Base-by-base conservation (phyloP, 768 basidiomycete species). In the Rhodotorula kratochvilovae region DNA sequence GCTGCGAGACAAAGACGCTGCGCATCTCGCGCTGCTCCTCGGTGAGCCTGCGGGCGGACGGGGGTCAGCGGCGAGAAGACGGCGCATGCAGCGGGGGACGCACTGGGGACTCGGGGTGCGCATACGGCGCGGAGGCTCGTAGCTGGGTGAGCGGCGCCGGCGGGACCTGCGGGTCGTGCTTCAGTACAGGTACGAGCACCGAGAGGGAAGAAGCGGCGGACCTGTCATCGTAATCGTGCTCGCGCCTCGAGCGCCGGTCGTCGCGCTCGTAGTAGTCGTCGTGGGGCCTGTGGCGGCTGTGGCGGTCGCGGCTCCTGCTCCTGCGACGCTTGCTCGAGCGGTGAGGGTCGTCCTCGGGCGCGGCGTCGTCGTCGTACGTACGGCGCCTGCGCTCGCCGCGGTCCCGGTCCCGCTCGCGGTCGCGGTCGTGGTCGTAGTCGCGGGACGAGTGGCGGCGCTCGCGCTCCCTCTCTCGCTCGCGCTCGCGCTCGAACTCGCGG, bases 1-100 rank as follows among this genome's bases (percentile, higher is more conserved):
- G 88, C 83, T 98, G 96, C 77, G 94, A 95, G 80, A 96, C 92
- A 82, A 98, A 98, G 76, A 97, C 92, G 77, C 96, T 97, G 81
- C 96, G 90, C 79, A 91, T 89, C 87, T 98, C 96, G 66, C 92
- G 93, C 79, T 98, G 95, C 80, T 97, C 92, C 81, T 93, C 91
- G 55, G 68, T 61, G 16, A 77, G 66, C 45, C 66, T 76, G 61
- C 11, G 33, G 36, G 84, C 83, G 31, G 90, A 89, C 27, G 90
- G 89, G 46, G 84, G 70, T 54, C 59, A 65, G 48, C 19, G 48
- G 23, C 13, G 25, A 42, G 33, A 29, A 57, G 13, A 55, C 59
- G 67, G 71, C 71, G 50, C 59, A 58, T 39, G 10, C 23, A 33
- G 56, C 50, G 46, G 56, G 62, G 2, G 80, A 60, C 77, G 78